Percentiles rank a stretch among this genome's conserved stretches.
Conservation (phyloP, 345 rosid species). For the Xanthoceras sorbifolium region DNA sequence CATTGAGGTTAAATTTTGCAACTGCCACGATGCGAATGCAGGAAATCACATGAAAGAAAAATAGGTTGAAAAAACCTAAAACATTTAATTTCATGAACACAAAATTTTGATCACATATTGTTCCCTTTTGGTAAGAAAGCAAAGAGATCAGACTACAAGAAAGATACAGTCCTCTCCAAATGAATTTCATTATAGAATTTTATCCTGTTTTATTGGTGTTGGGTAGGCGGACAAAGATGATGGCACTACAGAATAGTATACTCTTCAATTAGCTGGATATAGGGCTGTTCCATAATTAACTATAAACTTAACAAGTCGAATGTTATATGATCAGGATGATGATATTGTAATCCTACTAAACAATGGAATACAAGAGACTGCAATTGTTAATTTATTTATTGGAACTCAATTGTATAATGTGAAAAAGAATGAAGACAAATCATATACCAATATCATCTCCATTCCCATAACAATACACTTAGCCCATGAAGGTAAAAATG, state of each 20-base stretch:
- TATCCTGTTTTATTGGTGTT: neutral
- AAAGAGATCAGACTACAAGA: neutral
- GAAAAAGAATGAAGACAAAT: neutral
- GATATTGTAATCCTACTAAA: neutral
- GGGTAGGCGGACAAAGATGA: neutral
- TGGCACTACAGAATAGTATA: neutral
- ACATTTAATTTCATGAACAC: neutral
- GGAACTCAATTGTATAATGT: neutral
- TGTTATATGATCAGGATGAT: neutral
- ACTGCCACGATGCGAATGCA: neutral
- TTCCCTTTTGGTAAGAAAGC: neutral
- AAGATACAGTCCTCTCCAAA: neutral
- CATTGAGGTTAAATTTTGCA: neutral
- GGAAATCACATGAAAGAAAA: neutral
- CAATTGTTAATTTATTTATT: neutral
- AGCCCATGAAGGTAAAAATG: neutral
- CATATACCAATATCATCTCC: neutral
- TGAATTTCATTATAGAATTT: neutral
- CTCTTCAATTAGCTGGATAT: neutral
- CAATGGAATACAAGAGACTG: neutral
- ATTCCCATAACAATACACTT: neutral
- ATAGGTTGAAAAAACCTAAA: neutral
- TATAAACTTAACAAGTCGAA: neutral
- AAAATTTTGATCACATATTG: neutral
- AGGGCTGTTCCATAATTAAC: neutral